Percentiles rank a stretch among this genome's conserved stretches.
Evolutionary conservation across 345 rosid genomes (phyloP).

Genomic region (Streptanthus diversifolius): DNA sequence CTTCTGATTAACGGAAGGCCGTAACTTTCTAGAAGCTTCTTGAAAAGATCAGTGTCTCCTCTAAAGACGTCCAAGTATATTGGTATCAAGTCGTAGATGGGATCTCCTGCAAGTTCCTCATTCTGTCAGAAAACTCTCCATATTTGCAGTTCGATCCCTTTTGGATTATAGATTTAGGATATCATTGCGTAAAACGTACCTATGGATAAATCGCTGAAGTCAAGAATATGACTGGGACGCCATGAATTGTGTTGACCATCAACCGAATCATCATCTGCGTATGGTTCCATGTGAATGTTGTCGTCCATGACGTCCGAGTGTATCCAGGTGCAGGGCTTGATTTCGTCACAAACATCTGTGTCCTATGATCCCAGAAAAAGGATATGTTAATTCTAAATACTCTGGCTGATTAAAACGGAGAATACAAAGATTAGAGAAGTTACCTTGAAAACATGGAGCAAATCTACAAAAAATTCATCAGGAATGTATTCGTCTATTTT

Average conservation of each 20-base stretch:
- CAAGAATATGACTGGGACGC: slow-evolving; percentile 70
- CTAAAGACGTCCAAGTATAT: slow-evolving; percentile 73
- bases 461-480: slow-evolving; percentile 55
- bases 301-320: slow-evolving; percentile 94
- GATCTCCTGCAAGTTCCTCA: slow-evolving; percentile 58
- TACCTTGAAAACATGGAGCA: slow-evolving; percentile 59
- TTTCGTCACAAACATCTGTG: slow-evolving; percentile 34
- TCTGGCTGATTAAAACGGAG: background rate
- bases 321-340: slow-evolving; percentile 74
- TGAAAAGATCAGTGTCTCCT: slow-evolving; percentile 64
- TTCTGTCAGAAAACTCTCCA: slow-evolving; percentile 13
- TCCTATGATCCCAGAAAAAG: slow-evolving; percentile 38
- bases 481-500: slow-evolving; percentile 74
- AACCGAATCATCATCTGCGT: slow-evolving; percentile 34
- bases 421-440: slow-evolving; percentile 3
- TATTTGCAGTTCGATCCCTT: background rate
- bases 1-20: slow-evolving; percentile 60
- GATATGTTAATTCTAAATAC: background rate
- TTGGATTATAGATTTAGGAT: background rate
- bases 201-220: slow-evolving; percentile 70
- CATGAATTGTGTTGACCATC: slow-evolving; percentile 46
- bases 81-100: slow-evolving; percentile 74
- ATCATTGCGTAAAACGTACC: slow-evolving; percentile 41
- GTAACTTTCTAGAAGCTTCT: slow-evolving; percentile 63
- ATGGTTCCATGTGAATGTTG: slow-evolving; percentile 75